Percentiles rank a stretch among this genome's conserved stretches.
phyloP scores from a whole-genome alignment of 2,329 filamentous ascomycete genomes.

The Aspergillus niger region DNA sequence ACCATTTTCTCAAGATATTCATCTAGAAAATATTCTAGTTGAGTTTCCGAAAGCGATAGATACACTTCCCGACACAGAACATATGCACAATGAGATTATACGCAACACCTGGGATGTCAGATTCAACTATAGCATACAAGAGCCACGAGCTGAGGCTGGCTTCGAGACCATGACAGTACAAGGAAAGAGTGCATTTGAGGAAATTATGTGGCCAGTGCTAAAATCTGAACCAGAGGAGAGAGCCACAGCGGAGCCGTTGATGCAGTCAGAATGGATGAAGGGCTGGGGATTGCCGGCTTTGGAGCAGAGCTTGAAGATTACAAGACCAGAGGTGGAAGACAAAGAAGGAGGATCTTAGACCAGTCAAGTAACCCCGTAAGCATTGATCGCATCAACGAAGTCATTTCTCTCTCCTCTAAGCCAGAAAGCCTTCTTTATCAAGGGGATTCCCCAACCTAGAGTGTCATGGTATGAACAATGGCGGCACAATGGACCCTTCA shows the following conservation, averaged over 20 bases:
- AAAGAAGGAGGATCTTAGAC: neutral
- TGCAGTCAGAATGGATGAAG: conserved; percentile 31
- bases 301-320: conserved; percentile 15
- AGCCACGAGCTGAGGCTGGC: no score
- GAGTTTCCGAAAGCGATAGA: conserved; percentile 23
- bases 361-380: no score
- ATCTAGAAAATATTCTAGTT: conserved; percentile 29
- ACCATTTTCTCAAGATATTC: conserved; percentile 24
- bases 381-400: no score
- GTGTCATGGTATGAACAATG: no score
- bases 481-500: no score
- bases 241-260: conserved; percentile 23
- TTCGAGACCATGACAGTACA: no score
- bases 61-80: conserved; percentile 12
- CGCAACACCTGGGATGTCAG: conserved; percentile 17
- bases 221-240: conserved; percentile 22
- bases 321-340: neutral
- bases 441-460: no score
- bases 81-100: conserved; percentile 2
- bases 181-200: no score
- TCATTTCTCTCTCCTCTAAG: no score
- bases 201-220: conserved; percentile 24
- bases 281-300: conserved; percentile 24
- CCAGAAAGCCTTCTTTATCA: no score
- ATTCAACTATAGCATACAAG: conserved; percentile 26